A percentile compares a stretch with the other conserved stretches of the same genome.
These are phyloP conservation scores for Amylocystis lapponica DNA, from an alignment of 768 basidiomycete genomes.

Conservation along the genomic window DNA sequence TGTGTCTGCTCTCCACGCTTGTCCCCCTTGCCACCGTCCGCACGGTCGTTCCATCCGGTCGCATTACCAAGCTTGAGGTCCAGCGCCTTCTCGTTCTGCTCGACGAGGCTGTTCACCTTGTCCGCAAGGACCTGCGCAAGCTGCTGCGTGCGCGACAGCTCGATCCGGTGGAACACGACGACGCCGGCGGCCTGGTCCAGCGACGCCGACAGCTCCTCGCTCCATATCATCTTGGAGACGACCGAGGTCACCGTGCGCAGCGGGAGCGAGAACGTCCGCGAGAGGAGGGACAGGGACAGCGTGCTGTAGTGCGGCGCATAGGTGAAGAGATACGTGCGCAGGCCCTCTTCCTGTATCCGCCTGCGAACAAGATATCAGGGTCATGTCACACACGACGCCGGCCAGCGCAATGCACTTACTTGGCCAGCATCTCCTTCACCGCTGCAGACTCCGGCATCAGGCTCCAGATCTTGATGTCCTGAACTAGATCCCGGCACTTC, in stretches of 20 bases:
- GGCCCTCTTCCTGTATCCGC: constrained; percentile 96
- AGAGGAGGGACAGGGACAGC: constrained; percentile 81
- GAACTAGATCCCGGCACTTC: constrained; percentile 86
- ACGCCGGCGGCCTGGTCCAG: constrained; percentile 88
- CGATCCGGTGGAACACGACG: constrained; percentile 89
- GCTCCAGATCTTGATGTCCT: constrained; percentile 97
- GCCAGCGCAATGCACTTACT: constrained; percentile 42
- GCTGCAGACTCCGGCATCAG: constrained; percentile 84
- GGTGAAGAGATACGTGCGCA: constrained; percentile 97
- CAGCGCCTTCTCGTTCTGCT: constrained; percentile 87
- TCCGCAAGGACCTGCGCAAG: constrained; percentile 88
- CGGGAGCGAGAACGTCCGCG: constrained; percentile 83
- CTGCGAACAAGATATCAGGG: constrained; percentile 34
- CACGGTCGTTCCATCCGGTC: constrained; percentile 59
- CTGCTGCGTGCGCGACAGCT: constrained; percentile 83
- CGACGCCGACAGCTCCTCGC: constrained; percentile 88
- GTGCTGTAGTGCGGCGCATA: constrained; percentile 92
- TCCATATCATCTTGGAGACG: constrained; percentile 99
- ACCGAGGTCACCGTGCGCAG: constrained; percentile 80
- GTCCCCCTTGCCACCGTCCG: constrained; percentile 67
- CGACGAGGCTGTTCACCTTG: constrained; percentile 78
- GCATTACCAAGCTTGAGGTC: constrained; percentile 76
- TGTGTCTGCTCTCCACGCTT: constrained; percentile 77
- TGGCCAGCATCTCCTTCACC: constrained; percentile 93
- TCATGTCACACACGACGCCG: neutral